Base-by-base conservation (phyloP, 768 basidiomycete genomes). In the Pulveroboletus ravenelii region DNA sequence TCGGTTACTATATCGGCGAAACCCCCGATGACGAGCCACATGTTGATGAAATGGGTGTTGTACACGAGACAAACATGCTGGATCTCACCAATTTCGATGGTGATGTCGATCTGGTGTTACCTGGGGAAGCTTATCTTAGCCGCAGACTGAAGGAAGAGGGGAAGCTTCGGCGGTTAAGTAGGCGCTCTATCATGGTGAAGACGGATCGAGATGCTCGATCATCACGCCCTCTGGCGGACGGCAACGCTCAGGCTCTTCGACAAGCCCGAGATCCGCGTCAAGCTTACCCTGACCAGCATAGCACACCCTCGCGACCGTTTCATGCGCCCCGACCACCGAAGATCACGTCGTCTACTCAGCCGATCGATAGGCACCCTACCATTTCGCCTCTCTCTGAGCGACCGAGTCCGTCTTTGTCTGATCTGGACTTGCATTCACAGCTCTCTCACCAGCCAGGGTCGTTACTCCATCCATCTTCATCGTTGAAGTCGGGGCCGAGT, bases 61-160 rank as follows among this genome's bases (percentile, higher is more conserved):
- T 71, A 4, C 74, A 76, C 48, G 76, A 78, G 51, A 72, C 73
- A 37, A 76, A 80, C 46, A 73, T 79, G 1, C 67, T 85, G 5
- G 85, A 89, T 55, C 68, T 85, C 51, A 87, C 87, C 5, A 84
- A 88, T 59, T 91, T 88, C 60, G 85, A 89, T 52, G 87, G 87
- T 23, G 88, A 91, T 54, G 72, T 83, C 38, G 80, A 86, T 52
- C 69, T 76, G 13, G 67, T 72, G 14, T 64, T 80, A 17, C 80
- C 80, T 2, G 83, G 78, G 8, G 87, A 89, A 57, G 70, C 62
- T 9, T 65, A 69, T 52, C 69, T 90, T 23, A 82, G 76, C 45
- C 62, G 68, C 27, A 68, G 65, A 29, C 66, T 90, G 30, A 76
- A 74, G 63, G 79, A 80, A 61, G 79, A 83, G 60, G 87, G 87